Evolutionary conservation across 805 yeast genomes (phyloP), one percentile per base, ranked within the genome.

Genomic region (Novakomyces olei): DNA sequence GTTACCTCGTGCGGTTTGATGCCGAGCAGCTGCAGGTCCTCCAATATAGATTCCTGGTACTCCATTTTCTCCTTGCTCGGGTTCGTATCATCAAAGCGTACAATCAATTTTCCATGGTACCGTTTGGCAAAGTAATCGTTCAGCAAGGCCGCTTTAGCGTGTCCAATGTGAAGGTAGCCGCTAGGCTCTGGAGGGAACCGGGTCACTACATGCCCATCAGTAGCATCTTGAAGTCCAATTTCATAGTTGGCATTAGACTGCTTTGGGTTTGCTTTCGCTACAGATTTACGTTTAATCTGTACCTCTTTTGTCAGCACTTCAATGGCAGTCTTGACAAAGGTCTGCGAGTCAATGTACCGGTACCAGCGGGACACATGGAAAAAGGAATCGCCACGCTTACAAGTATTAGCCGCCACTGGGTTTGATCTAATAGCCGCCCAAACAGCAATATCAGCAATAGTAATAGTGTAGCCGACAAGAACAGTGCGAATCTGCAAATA

Each of bases 131-230:
- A 85, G 61, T 83, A 85, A 58, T 88, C 88, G 61, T 88, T 88
- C 52, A 88, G 67, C 37, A 88, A 65, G 35, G 99, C 99, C 39
- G 98, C 98, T 58, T 88, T 88, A 39, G 93, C 98, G 53, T 88
- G 99, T 44, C 99, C 99, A 58, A 88, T 88, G 58, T 88, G 99
- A 57, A 88, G 67, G 57, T 83, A 88, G 60, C 99, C 99, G 59
- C 92, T 78, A 38, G 99, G 99, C 62, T 88, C 99, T 42, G 99
- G 99, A 33, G 93, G 98, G 71, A 88, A 88, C 60, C 99, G 76
- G 34, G 98, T 91, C 34, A 91, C 96, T 36, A 88, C 99, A 57
- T 83, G 62, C 42, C 99, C 99, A 36, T 75, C 71, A 47, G 67
- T 71, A 37, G 99, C 99, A 51, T 72, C 91, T 37, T 76, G 77